These are phyloP conservation scores for Populus hybrid DNA, from an alignment of 441 rosid genomes.

Conservation along the genomic window DNA sequence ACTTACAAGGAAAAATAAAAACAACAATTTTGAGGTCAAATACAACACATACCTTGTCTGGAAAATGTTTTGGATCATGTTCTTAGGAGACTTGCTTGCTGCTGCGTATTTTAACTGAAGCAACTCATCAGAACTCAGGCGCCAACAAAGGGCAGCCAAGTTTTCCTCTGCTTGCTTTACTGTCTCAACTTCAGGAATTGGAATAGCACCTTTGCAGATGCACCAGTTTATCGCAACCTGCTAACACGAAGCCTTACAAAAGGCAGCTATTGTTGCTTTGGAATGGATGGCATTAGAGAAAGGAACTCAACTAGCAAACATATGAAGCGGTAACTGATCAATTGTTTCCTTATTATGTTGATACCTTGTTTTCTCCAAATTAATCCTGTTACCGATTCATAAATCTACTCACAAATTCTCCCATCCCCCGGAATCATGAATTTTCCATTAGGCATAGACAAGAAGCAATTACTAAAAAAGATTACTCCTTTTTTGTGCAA, in stretches of 20 bases:
- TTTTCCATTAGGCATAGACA: too few species aligned
- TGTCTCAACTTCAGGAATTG: constrained; percentile 85
- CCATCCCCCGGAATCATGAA: too few species aligned
- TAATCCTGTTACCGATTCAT: too few species aligned
- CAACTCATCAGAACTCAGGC: constrained; percentile 58
- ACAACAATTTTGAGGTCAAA: too few species aligned
- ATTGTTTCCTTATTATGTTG: too few species aligned
- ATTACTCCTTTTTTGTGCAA: constrained; percentile 35
- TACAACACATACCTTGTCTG: constrained; percentile 49
- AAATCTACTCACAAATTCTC: too few species aligned
- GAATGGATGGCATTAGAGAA: not conserved
- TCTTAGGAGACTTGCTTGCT: constrained; percentile 56
- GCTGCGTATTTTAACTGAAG: constrained; percentile 75
- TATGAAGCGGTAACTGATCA: not conserved
- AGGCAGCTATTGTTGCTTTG: not conserved
- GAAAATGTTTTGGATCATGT: constrained; percentile 82
- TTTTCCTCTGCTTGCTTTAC: constrained; percentile 71
- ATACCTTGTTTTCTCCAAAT: too few species aligned
- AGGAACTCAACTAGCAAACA: too few species aligned
- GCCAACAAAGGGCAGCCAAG: constrained; percentile 83
- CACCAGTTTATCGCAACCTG: constrained; percentile 97
- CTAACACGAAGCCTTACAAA: not conserved
- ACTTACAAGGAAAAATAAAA: too few species aligned
- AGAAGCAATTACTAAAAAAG: too few species aligned
- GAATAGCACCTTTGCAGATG: constrained; percentile 76